Base-by-base conservation (phyloP, 192 early-diverging fungal species). In the Coemansia sp. region DNA sequence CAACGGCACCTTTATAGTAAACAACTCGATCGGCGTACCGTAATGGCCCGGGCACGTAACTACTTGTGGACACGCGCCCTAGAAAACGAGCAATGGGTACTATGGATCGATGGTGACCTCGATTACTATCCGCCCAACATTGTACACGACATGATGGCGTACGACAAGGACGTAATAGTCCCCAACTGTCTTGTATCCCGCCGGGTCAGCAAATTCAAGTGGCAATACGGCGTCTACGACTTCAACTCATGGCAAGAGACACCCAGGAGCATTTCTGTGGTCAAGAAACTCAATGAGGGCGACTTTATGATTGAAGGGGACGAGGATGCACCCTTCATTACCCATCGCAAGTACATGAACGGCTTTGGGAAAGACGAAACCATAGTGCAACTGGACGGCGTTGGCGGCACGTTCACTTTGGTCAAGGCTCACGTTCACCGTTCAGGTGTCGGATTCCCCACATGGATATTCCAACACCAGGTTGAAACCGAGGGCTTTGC, bases 401-500 rank as follows among this genome's bases (percentile, higher is more conserved):
- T 91, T 1, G 90, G 90, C 17, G 88, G 86, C 19, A 89, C 90
- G 0, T 89, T 88, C 51, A 87, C 88, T 3, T 69, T 92, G 23
- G 87, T 92, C 21, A 86, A 86, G 57, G 85, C 89, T 7, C 63
- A 74, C 15, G 86, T 90, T 5, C 90, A 92, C 67, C 89, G 89
- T 1, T 84, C 85, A 31, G 90, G 89, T 2, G 84, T 88, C 31
- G 81, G 82, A 4, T 92, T 90, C 58, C 89, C 90, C 0, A 67
- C 85, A 1, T 84, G 84, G 64, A 77, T 88, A 44, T 86, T 87
- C 29, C 83, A 87, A 32, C 90, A 90, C 63, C 84, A 87, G 58
- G 86, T 92, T 5, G 90, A 92, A 67, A 90, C 88, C 37, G 90
- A 92, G 77, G 90, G 89, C 1, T 78, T 92, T 68, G 90, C 88